These are phyloP conservation scores for Hordeum pubiflorum DNA, from an alignment of 202 grass and related monocot genomes.

Conservation along the genomic window DNA sequence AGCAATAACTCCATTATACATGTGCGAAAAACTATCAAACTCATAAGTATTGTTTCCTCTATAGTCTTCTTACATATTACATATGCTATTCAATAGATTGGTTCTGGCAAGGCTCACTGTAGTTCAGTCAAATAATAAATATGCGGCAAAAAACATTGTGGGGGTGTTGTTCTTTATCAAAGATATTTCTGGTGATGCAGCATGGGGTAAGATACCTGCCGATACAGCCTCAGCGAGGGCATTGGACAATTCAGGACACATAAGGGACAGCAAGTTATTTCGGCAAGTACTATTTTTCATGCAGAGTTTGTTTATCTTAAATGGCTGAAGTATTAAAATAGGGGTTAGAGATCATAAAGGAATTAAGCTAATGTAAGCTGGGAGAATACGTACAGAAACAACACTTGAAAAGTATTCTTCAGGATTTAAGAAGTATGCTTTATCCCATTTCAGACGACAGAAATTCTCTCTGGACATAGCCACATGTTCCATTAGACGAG, in stretches of 20 bases:
- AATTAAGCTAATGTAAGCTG: background rate
- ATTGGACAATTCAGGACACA: background rate
- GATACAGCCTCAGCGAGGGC: background rate
- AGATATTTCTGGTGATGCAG: background rate
- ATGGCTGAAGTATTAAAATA: background rate
- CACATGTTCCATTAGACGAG: conserved; percentile 14
- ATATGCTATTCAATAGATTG: too few species aligned
- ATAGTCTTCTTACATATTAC: too few species aligned
- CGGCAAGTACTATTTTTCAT: background rate
- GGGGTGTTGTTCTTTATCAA: background rate
- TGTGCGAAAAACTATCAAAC: too few species aligned
- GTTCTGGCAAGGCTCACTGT: too few species aligned
- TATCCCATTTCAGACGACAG: background rate
- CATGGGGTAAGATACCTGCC: background rate
- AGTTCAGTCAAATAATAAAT: too few species aligned
- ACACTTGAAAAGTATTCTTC: conserved; percentile 16
- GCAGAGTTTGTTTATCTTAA: background rate
- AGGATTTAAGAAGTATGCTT: conserved; percentile 22
- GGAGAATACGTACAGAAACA: background rate
- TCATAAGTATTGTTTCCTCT: too few species aligned
- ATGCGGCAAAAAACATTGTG: background rate
- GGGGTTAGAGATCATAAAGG: background rate
- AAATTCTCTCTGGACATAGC: background rate
- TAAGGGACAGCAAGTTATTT: background rate
- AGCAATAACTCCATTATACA: too few species aligned